A percentile compares a stretch with the other conserved stretches of the same genome.
Conservation (phyloP, 345 rosid genomes). For the Moringa oleifera region DNA sequence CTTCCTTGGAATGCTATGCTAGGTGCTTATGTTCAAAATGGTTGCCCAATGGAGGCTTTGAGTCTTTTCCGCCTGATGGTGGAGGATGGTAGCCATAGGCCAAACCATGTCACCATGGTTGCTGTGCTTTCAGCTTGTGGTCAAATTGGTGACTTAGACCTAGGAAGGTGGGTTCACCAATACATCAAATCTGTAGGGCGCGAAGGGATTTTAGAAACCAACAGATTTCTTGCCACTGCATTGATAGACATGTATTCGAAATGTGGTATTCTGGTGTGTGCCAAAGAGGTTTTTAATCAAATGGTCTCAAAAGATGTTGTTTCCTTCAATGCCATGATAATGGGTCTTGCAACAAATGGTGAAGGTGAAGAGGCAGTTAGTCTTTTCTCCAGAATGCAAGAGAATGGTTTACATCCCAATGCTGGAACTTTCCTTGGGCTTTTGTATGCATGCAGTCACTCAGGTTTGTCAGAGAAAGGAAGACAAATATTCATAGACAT, state of each 20-base stretch:
- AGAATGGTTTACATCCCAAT: slow-evolving; percentile 23
- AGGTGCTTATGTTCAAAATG: slow-evolving; percentile 32
- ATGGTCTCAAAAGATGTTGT: slow-evolving; percentile 33
- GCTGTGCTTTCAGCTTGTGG: slow-evolving; percentile 40
- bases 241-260: slow-evolving; percentile 45
- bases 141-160: slow-evolving; percentile 44
- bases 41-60: slow-evolving; percentile 31
- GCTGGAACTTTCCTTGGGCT: slow-evolving; percentile 37
- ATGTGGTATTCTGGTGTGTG: slow-evolving; percentile 34
- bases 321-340: slow-evolving; percentile 42
- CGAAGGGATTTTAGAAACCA: slow-evolving; percentile 25
- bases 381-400: slow-evolving; percentile 28
- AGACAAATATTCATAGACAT: slow-evolving; percentile 27
- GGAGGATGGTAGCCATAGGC: slow-evolving; percentile 14
- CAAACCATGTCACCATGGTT: slow-evolving; percentile 46
- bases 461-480: slow-evolving; percentile 31
- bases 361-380: slow-evolving; percentile 28
- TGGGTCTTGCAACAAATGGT: slow-evolving; percentile 42
- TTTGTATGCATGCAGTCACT: slow-evolving; percentile 39
- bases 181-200: slow-evolving; percentile 24
- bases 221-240: slow-evolving; percentile 34
- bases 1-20: slow-evolving; percentile 48
- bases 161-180: slow-evolving; percentile 30
- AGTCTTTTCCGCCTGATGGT: slow-evolving; percentile 29
- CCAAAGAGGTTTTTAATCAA: slow-evolving; percentile 24